Base-by-base conservation (phyloP, 1,284 basidiomycete genomes). In the Pascua guehoae region DNA sequence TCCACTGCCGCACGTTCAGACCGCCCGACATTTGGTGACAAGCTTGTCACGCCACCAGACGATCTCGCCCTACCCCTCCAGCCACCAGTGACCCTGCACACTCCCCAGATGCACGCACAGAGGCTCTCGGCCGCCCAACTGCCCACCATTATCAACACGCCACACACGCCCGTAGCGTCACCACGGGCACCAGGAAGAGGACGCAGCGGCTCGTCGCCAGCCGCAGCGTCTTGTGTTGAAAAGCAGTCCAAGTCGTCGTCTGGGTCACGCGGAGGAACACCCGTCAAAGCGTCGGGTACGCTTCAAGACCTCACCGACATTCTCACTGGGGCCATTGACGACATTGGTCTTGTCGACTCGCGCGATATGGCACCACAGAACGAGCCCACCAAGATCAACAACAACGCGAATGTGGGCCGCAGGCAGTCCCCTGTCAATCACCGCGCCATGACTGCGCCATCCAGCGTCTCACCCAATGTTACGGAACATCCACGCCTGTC, bases 311-410 rank as follows among this genome's bases (percentile, higher is more conserved):
- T 76, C 44, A 73, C 73, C 7, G 69, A 72, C 12, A 70, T 76
- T 52, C 60, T 78, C 1, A 72, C 71, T 4, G 71, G 71, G n/a
- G 73, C 76, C 8, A 76, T 77, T 37, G 72, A 75, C 54, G 75
- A 71, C 42, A 77, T 73, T 41, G 73, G 69, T 0, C 61, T 71
- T 49, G 65, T 69, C 38, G 69, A 71, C 57, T 70, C 70, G 36
- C 52, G 66, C 32, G 66, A 72, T 38, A 68, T 66, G 4, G 69
- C 71, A 24, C 68, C 75, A 3, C 71, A 72, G 0, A 42, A 45
- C 9, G 66, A 67, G 51, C 68, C 73, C 11, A 49, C 47, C 54
- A 63, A 37, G 38, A 32, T 32, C 24, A 32, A 3, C 24, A 32
- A 7, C 24, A 32, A 32, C 24, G 24, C 24, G 4, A 32, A 32